Base-by-base conservation (phyloP, 1,284 basidiomycete genomes). In the Schizophyllum commune region DNA sequence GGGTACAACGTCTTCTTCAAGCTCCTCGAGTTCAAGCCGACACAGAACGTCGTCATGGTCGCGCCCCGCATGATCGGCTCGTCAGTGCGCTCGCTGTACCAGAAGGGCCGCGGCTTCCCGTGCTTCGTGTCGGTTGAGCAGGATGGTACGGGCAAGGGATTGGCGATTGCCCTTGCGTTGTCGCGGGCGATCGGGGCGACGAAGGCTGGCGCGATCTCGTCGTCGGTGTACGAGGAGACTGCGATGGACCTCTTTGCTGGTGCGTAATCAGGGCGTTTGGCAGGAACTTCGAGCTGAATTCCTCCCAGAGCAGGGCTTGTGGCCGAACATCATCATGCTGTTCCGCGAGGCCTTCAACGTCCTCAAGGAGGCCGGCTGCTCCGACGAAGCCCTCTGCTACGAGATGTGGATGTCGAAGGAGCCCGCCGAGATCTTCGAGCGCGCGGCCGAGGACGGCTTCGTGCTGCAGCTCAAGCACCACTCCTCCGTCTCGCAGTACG, bases 391-490 rank as follows among this genome's bases (percentile, higher is more conserved):
- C 1, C 73, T 86, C 3, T 86, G 83, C 62, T 86, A 86, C 67
- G 85, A 86, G 67, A 85, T 86, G 85, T 85, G 84, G 84, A 86
- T 86, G 84, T 86, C 85, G 32, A 86, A 85, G 66, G 84, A 86
- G 66, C 84, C 85, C 2, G 84, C 85, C n/a, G 85, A 86, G 65
- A 85, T 86, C 55, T 87, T 87, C 68, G 84, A 86, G 69, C 75
- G 83, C 32, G 84, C 85, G 7, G 84, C 84, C 1, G 84, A 86
- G 63, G 84, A 86, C 54, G 85, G 85, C 17, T 85, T 86, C 69
- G 80, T 86, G 59, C 17, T 62, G 51, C 65, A 85, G 81, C 73
- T 86, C 59, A 85, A 84, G 70, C 80, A 81, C 64, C 85, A 86
- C 66, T 86, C 84, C 7, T 73, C 73, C 9, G 83, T 85, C 4